Conservation (phyloP, 768 basidiomycete species). For the Fomitopsis pulvina region DNA sequence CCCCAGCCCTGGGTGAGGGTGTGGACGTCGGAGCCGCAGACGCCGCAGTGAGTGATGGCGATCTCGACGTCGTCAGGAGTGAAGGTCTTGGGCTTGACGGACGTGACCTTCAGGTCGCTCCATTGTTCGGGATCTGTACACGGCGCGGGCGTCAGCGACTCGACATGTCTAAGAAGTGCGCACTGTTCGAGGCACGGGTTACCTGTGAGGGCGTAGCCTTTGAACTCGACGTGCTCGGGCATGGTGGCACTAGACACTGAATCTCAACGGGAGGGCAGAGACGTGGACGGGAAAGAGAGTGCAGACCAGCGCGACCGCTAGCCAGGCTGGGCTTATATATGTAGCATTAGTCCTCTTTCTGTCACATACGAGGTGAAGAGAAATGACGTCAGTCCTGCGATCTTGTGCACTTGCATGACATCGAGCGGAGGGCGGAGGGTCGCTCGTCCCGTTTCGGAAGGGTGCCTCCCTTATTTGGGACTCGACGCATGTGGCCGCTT, state of each 20-base stretch:
- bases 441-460: too few species aligned
- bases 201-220: slow-evolving; percentile 22
- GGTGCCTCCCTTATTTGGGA: too few species aligned
- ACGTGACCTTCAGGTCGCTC: slow-evolving; percentile 36
- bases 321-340: too few species aligned
- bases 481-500: too few species aligned
- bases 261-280: neutral
- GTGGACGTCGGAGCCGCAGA: slow-evolving; percentile 49
- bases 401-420: too few species aligned
- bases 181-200: neutral
- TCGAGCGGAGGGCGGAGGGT: too few species aligned
- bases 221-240: slow-evolving; percentile 16
- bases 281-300: too few species aligned
- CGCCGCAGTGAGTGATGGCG: slow-evolving; percentile 40
- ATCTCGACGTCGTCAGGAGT: slow-evolving; percentile 52
- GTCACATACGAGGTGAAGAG: too few species aligned
- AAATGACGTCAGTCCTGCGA: too few species aligned
- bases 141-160: neutral
- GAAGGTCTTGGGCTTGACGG: slow-evolving; percentile 46
- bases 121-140: slow-evolving; percentile 21
- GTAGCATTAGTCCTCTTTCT: too few species aligned
- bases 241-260: neutral
- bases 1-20: slow-evolving; percentile 37
- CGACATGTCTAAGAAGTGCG: neutral
- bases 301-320: too few species aligned